Percentiles rank a stretch among this genome's conserved stretches.
These are phyloP conservation scores for Fraxinus pennsylvanica DNA, from an alignment of 257 asterid species.

Conservation along the genomic window DNA sequence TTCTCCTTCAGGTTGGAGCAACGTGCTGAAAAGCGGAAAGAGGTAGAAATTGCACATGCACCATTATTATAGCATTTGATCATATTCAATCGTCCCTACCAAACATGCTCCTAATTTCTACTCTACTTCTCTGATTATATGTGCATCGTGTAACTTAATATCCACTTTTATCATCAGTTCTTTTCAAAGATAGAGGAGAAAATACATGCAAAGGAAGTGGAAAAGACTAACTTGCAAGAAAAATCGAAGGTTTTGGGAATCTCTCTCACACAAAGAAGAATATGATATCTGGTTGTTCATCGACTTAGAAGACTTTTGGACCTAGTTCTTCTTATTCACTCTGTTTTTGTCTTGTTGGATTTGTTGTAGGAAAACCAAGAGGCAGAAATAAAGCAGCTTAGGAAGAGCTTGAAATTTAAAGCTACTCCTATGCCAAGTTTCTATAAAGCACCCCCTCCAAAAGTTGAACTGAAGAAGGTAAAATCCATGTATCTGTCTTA, in stretches of 20 bases:
- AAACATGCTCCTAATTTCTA: background rate
- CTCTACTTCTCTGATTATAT: background rate
- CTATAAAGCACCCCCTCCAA: conserved; percentile 87
- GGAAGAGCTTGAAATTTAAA: conserved; percentile 78
- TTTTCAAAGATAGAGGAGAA: conserved; percentile 87
- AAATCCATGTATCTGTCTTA: background rate
- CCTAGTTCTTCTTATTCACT: conserved; percentile 10
- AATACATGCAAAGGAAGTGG: conserved; percentile 73
- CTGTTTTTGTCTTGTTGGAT: conserved; percentile 1
- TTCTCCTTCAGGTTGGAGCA: conserved; percentile 74
- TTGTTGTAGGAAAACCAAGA: conserved; percentile 65
- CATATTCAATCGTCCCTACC: background rate
- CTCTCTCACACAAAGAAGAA: background rate
- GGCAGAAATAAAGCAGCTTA: conserved; percentile 75
- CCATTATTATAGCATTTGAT: background rate
- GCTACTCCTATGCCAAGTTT: conserved; percentile 92
- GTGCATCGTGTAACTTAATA: background rate
- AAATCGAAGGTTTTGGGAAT: conserved; percentile 68
- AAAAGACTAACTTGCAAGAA: conserved; percentile 59
- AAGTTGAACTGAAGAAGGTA: conserved; percentile 81
- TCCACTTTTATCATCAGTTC: conserved; percentile 49
- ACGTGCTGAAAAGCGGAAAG: conserved; percentile 80
- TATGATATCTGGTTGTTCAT: background rate
- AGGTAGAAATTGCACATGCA: conserved; percentile 39
- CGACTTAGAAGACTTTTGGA: background rate